phyloP scores from a whole-genome alignment of 192 early-diverging fungal genomes.

The Chytriomyces hyalinus region DNA sequence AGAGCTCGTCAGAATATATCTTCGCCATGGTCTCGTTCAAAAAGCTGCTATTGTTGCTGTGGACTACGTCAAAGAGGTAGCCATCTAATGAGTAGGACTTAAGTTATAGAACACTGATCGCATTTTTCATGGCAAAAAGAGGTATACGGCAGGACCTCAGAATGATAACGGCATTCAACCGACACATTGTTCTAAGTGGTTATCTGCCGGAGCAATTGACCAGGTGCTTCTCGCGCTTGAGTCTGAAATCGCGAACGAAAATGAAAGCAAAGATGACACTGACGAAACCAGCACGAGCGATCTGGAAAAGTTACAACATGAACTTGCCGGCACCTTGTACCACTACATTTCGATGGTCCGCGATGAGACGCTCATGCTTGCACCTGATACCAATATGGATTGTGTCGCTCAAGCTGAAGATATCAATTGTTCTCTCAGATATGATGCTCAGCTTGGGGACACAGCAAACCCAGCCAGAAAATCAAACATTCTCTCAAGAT shows the following conservation, averaged over 20 bases:
- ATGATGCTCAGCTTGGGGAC: background rate
- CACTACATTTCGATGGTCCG: background rate
- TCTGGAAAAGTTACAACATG: background rate
- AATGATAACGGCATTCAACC: slow-evolving; percentile 20
- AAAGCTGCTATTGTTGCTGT: slow-evolving; percentile 35
- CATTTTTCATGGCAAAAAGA: too few relatives aligned
- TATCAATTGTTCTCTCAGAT: background rate
- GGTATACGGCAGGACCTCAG: background rate
- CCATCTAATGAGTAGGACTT: too few relatives aligned
- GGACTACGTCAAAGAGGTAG: slow-evolving; percentile 35
- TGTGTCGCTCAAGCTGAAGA: background rate
- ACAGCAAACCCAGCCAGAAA: background rate
- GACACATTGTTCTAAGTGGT: slow-evolving; percentile 8
- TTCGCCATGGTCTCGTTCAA: slow-evolving; percentile 33
- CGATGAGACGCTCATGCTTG: slow-evolving; percentile 23
- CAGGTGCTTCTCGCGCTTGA: slow-evolving; percentile 14
- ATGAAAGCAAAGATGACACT: background rate
- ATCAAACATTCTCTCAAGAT: background rate
- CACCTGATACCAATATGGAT: background rate
- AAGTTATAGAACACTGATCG: too few relatives aligned
- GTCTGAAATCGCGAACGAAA: background rate
- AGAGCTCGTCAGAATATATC: slow-evolving; percentile 41
- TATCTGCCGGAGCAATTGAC: slow-evolving; percentile 8
- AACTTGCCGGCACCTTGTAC: background rate
- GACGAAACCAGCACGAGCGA: background rate